Evolutionary conservation across 805 yeast species (phyloP).

Genomic region (Ogataea philodendri): DNA sequence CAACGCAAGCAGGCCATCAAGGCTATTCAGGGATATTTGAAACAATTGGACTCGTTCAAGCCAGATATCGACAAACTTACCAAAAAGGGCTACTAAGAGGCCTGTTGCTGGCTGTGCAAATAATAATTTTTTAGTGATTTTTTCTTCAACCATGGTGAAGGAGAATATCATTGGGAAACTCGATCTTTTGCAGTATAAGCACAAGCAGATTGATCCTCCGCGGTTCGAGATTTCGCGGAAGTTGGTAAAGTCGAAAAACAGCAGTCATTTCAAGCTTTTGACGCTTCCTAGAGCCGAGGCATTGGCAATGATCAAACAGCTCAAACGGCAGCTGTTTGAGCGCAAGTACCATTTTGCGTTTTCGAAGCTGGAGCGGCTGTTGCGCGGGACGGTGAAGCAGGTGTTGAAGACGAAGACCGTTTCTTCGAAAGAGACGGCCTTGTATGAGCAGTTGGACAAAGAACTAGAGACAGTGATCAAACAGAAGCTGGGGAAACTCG

Average conservation of each 20-base stretch:
- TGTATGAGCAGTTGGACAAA: slow-evolving; percentile 14
- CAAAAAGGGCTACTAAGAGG: slow-evolving; percentile 13
- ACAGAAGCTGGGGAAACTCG: slow-evolving; percentile 22
- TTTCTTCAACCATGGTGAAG: slow-evolving; percentile 22
- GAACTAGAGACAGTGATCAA: slow-evolving; percentile 23
- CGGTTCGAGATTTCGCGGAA: slow-evolving; percentile 50
- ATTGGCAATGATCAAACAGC: slow-evolving; percentile 39
- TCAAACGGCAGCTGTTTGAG: slow-evolving; percentile 45
- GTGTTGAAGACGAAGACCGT: slow-evolving; percentile 16
- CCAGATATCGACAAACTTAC: slow-evolving; percentile 22
- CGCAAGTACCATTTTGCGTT: slow-evolving; percentile 49
- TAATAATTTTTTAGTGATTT: slow-evolving; percentile 5
- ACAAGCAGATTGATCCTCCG: slow-evolving; percentile 42
- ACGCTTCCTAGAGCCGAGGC: slow-evolving; percentile 42
- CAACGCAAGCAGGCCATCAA: slow-evolving; percentile 60
- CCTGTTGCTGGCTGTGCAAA: slow-evolving; percentile 10
- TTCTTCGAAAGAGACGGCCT: no score
- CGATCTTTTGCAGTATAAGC: slow-evolving; percentile 55
- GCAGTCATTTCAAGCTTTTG: slow-evolving; percentile 38
- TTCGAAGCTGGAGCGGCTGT: slow-evolving; percentile 40
- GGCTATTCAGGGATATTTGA: slow-evolving; percentile 57
- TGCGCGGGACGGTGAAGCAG: slow-evolving; percentile 29
- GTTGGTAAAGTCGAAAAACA: slow-evolving; percentile 43
- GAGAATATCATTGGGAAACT: slow-evolving; percentile 50
- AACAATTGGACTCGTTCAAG: slow-evolving; percentile 44